Base-by-base conservation (phyloP, 2,329 filamentous ascomycete genomes). In the Cercospora beticola region DNA sequence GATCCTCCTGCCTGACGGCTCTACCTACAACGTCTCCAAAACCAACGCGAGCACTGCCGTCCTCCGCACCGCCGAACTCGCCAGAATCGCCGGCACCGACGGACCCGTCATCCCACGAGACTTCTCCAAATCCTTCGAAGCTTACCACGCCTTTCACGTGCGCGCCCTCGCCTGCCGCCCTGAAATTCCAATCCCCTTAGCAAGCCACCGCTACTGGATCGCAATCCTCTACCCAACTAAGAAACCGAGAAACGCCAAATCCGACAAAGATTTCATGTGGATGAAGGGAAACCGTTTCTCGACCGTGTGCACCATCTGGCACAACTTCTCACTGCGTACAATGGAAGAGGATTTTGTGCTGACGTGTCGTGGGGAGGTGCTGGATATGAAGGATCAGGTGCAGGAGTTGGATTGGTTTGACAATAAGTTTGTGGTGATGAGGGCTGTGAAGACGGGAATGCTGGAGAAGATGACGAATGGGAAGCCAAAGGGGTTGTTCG, bases 271-370 rank as follows among this genome's bases (percentile, higher is more conserved):
- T 49, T 75, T 77, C 57, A 65, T 76, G 6, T 78, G 77, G 78
- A 74, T 80, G 71, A 76, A 77, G 31, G 78, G 76, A 1, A 75
- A 77, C 61, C 66, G 70, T 9, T 68, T 70, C 43, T 77, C 72
- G n/a, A 79, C 77, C 2, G 72, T 79, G 3, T 68, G 71, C 46
- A 80, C 78, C 1, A 72, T 80, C 61, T 75, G 71, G 73, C 70
- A 77, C 36, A 64, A 65, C 9, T 77, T 74, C 64, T 64, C 68
- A 3, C 36, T 63, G 16, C 64, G 62, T 10, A 65, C 62, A 16
- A 65, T 65, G 62, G 62, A 68, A 21, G 72, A 74, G 16, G 70
- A 73, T 12, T 74, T 74, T 33, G 71, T 72, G 23, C 63, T 79
- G 26, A 52, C 76, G 26, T 64, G 73, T 26, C 70, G 73, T 14